These are phyloP conservation scores for Thalia dealbata DNA, from an alignment of 176 grass and related monocot genomes.

Conservation along the genomic window DNA sequence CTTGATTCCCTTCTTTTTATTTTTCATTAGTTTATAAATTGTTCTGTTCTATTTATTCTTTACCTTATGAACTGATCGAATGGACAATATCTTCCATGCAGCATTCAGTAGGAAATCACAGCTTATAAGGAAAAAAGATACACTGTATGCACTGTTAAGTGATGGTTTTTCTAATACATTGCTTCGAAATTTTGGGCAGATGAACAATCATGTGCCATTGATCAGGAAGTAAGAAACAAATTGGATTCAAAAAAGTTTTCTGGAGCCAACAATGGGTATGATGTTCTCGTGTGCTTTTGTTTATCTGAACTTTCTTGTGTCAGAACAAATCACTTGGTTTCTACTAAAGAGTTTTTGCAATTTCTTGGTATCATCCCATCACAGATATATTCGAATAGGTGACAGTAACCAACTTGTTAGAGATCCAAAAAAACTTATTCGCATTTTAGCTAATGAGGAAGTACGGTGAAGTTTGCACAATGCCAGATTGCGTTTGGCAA, in stretches of 20 bases:
- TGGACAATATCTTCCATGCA: no score
- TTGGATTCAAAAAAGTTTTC: conserved; percentile 32
- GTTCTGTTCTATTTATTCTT: conserved; percentile 11
- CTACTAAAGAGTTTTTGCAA: conserved; percentile 2
- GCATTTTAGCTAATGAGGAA: conserved; percentile 92
- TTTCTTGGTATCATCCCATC: conserved; percentile 15
- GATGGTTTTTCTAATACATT: conserved; percentile 10
- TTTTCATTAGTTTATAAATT: conserved; percentile 4
- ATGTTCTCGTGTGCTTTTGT: conserved; percentile 3
- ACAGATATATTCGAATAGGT: conserved; percentile 73
- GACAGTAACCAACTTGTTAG: conserved; percentile 93
- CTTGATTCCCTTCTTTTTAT: background rate
- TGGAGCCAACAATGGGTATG: conserved; percentile 57
- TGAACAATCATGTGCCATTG: conserved; percentile 23
- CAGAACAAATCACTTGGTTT: background rate
- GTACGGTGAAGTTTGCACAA: conserved; percentile 92
- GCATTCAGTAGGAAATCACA: no score
- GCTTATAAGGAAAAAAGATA: no score
- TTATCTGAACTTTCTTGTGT: background rate
- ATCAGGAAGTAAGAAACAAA: conserved; percentile 39
- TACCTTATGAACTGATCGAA: no score
- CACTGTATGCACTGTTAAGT: no score
- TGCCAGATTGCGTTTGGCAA: conserved; percentile 59
- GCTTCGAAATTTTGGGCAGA: conserved; percentile 34
- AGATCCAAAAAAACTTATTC: conserved; percentile 77